These are phyloP conservation scores for Colletotrichum destructivum DNA, from an alignment of 2,329 filamentous ascomycete genomes.

Conservation along the genomic window DNA sequence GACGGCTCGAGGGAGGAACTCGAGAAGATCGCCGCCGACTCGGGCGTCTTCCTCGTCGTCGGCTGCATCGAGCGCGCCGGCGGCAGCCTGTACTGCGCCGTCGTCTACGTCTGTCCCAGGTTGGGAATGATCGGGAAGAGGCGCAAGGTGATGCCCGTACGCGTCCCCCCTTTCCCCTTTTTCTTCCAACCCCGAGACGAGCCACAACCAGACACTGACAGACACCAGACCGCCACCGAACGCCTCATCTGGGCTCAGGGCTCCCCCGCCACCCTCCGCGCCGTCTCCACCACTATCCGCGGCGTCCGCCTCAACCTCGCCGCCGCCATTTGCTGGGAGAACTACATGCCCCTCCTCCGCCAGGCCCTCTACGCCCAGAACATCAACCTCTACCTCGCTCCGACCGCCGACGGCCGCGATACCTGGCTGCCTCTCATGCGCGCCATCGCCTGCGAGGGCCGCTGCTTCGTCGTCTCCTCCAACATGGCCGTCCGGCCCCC, in stretches of 20 bases:
- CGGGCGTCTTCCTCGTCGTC: conserved; percentile 85
- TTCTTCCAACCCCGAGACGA: neutral
- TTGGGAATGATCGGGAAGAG: conserved; percentile 85
- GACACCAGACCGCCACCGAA: conserved; percentile 79
- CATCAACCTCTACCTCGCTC: conserved; percentile 91
- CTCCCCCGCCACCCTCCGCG: conserved; percentile 82
- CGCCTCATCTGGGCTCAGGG: conserved; percentile 92
- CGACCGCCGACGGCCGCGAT: conserved; percentile 88
- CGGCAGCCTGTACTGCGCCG: conserved; percentile 87
- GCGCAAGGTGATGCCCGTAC: conserved; percentile 90
- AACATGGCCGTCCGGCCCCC: conserved; percentile 84
- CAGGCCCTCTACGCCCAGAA: conserved; percentile 91
- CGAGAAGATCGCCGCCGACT: conserved; percentile 81
- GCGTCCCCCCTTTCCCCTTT: conserved; percentile 48
- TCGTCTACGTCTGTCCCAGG: conserved; percentile 84
- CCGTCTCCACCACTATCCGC: conserved; percentile 84
- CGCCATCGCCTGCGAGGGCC: conserved; percentile 84
- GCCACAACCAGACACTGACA: conserved; percentile 13
- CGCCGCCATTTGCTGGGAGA: conserved; percentile 96
- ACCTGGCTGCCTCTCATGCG: conserved; percentile 88
- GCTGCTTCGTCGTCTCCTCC: conserved; percentile 87
- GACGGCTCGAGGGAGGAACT: conserved; percentile 82
- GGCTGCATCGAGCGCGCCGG: conserved; percentile 86
- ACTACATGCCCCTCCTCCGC: conserved; percentile 92
- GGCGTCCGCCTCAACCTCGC: conserved; percentile 86